phyloP scores from a whole-genome alignment of 2,329 filamentous ascomycete genomes.

The Beauveria bassiana region DNA sequence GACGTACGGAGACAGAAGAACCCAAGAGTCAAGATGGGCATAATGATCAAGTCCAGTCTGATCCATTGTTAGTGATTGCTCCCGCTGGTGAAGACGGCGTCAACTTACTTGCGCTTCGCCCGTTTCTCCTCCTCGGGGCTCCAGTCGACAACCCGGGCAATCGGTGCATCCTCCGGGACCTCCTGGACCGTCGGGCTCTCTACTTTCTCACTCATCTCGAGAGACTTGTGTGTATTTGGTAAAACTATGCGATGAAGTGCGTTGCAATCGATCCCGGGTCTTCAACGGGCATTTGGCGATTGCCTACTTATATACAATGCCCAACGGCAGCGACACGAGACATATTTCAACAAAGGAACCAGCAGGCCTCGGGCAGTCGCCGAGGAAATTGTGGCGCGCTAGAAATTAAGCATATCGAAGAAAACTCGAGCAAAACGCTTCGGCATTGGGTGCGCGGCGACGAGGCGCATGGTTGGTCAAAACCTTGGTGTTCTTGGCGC shows the following conservation, averaged over 20 bases:
- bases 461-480: neutral
- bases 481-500: slow-evolving; percentile 2
- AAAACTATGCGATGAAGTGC: neutral
- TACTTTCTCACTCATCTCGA: neutral
- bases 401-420: neutral
- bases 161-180: slow-evolving; percentile 9
- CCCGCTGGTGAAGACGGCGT: neutral
- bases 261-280: no score
- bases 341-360: no score
- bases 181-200: slow-evolving; percentile 1
- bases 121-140: slow-evolving; percentile 20
- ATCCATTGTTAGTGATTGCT: neutral
- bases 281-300: neutral
- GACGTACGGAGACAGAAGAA: slow-evolving; percentile 35
- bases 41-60: slow-evolving; percentile 33
- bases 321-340: no score
- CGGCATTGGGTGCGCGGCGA: neutral
- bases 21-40: slow-evolving; percentile 33
- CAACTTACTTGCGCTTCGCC: slow-evolving; percentile 23
- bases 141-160: slow-evolving; percentile 19
- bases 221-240: neutral
- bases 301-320: neutral
- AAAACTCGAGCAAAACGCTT: neutral
- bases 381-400: no score
- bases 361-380: no score